Conservation (phyloP, 768 basidiomycete genomes). For the Lactifluus piperatus region DNA sequence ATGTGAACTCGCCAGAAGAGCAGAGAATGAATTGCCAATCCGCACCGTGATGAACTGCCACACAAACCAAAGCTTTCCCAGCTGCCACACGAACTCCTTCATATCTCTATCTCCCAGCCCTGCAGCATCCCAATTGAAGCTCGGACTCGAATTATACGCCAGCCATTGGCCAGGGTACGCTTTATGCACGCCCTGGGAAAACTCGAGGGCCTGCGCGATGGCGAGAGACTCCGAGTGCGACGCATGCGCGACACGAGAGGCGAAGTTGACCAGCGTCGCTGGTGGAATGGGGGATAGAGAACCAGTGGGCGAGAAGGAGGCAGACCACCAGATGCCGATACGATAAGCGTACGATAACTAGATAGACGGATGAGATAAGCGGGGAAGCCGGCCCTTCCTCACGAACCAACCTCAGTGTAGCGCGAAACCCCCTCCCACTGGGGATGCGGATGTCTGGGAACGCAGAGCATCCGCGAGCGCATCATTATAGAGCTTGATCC, state of each 20-base stretch:
- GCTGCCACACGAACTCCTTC: conserved; percentile 83
- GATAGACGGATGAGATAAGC: no score
- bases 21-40: background rate
- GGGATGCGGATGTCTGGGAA: conserved; percentile 43
- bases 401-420: no score
- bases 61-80: conserved; percentile 92
- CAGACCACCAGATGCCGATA: no score
- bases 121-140: conserved; percentile 92
- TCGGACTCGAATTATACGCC: conserved; percentile 91
- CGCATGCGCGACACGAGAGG: conserved; percentile 49
- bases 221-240: conserved; percentile 62
- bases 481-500: conserved; percentile 69
- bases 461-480: conserved; percentile 59
- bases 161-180: conserved; percentile 88
- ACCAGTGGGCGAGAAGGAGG: no score
- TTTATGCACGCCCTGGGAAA: conserved; percentile 79
- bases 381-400: no score
- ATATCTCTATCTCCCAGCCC: conserved; percentile 81
- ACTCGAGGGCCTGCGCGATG: conserved; percentile 90
- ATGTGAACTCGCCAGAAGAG: background rate
- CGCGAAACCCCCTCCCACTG: no score
- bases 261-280: conserved; percentile 50
- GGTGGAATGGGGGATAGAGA: no score
- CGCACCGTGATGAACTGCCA: conserved; percentile 98
- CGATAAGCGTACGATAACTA: no score